phyloP scores from a whole-genome alignment of 1,284 basidiomycete genomes.

The Pseudozyma sp. region DNA sequence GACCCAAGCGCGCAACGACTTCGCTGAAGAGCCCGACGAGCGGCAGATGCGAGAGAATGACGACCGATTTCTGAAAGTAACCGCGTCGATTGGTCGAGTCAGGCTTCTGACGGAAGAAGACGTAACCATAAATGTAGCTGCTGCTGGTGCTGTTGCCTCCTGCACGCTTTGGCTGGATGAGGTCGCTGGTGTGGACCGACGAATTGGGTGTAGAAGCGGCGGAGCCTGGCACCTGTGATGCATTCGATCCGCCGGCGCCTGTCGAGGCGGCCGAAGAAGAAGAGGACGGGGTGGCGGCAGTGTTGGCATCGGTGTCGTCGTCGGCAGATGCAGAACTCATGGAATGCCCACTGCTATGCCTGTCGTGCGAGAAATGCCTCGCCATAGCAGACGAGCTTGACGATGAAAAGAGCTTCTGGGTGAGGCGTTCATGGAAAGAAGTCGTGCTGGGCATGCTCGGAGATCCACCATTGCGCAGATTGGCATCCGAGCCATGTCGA shows the following conservation, averaged over 20 bases:
- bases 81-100: constrained; percentile 62
- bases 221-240: constrained; percentile 9
- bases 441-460: constrained; percentile 10
- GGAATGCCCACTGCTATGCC: constrained; percentile 38
- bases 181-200: constrained; percentile 1
- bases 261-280: neutral
- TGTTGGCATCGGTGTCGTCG: constrained; percentile 7
- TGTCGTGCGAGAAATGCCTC: constrained; percentile 37
- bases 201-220: constrained; percentile 1
- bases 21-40: constrained; percentile 84
- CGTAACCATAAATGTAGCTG: constrained; percentile 67
- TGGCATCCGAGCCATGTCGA: constrained; percentile 35
- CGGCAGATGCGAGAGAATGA: constrained; percentile 84
- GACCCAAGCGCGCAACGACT: constrained; percentile 78
- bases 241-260: neutral
- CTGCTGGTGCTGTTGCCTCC: constrained; percentile 55
- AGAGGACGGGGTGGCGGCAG: neutral
- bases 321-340: constrained; percentile 34
- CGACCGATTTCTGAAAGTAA: constrained; percentile 78
- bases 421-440: constrained; percentile 45
- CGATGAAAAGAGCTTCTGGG: constrained; percentile 42
- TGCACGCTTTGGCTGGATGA: constrained; percentile 7
- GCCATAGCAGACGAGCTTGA: constrained; percentile 32
- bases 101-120: constrained; percentile 65
- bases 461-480: constrained; percentile 16